These are phyloP conservation scores for Xerophyta viscosa DNA, from an alignment of 106 monocot genomes.

Conservation along the genomic window DNA sequence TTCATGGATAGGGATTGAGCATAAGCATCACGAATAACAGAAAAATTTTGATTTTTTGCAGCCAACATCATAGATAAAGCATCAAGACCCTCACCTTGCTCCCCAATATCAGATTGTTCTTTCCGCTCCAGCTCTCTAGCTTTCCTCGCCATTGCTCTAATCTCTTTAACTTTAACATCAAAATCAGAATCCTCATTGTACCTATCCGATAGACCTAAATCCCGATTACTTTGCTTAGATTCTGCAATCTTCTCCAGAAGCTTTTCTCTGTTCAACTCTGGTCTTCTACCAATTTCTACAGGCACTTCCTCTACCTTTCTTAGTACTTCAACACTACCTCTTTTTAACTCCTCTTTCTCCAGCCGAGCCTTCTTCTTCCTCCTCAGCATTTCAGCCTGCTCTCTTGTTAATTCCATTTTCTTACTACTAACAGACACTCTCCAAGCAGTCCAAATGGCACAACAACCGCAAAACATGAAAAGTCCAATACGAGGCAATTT, in stretches of 20 bases:
- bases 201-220: slow-evolving; percentile 4
- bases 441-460: slow-evolving; percentile 19
- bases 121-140: slow-evolving; percentile 36
- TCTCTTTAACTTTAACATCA: slow-evolving; percentile 47
- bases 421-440: slow-evolving; percentile 22
- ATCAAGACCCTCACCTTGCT: slow-evolving; percentile 9
- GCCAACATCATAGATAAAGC: not conserved
- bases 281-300: slow-evolving; percentile 18
- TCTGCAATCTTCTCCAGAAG: slow-evolving; percentile 36
- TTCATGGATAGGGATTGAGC: not conserved
- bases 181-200: slow-evolving; percentile 16
- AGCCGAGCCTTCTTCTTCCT: slow-evolving; percentile 61
- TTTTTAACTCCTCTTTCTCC: slow-evolving; percentile 28
- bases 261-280: slow-evolving; percentile 49
- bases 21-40: slow-evolving; percentile 1
- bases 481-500: slow-evolving; percentile 25
- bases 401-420: slow-evolving; percentile 23
- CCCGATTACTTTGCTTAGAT: slow-evolving; percentile 12
- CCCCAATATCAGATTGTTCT: slow-evolving; percentile 12
- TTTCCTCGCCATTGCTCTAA: slow-evolving; percentile 50
- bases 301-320: slow-evolving; percentile 14
- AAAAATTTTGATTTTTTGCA: not conserved
- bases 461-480: slow-evolving; percentile 25
- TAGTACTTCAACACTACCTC: slow-evolving; percentile 45
- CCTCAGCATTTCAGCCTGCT: slow-evolving; percentile 73